These are phyloP conservation scores for Lactarius hengduanensis DNA, from an alignment of 768 basidiomycete species.

Conservation along the genomic window DNA sequence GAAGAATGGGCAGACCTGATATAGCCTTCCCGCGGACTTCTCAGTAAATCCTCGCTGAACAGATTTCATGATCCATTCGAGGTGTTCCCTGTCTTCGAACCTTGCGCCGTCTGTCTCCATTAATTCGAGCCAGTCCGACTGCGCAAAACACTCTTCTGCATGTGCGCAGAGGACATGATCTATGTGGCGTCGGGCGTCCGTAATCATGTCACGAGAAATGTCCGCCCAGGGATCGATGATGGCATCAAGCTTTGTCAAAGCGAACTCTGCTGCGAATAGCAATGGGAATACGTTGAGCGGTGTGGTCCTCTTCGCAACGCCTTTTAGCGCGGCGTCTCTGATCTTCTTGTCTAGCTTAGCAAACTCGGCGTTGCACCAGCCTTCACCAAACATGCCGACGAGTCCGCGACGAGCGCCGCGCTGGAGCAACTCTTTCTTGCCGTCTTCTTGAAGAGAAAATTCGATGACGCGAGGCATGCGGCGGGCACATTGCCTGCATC, in stretches of 20 bases:
- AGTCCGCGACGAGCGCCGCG: constrained; percentile 71
- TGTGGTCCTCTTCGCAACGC: constrained; percentile 66
- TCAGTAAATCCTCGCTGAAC: constrained; percentile 62
- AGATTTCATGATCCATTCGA: constrained; percentile 73
- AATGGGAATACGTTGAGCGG: constrained; percentile 66
- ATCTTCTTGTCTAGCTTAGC: constrained; percentile 63
- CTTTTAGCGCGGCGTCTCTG: constrained; percentile 67
- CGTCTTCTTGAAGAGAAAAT: constrained; percentile 75
- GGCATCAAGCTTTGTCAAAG: constrained; percentile 51
- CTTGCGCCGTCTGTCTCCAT: constrained; percentile 70
- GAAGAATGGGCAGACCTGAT: constrained; percentile 56
- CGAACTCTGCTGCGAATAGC: constrained; percentile 64
- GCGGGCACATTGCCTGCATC: constrained; percentile 79
- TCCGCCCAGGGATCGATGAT: constrained; percentile 74
- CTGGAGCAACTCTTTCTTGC: constrained; percentile 68
- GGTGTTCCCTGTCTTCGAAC: constrained; percentile 76
- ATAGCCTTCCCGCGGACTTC: constrained; percentile 62
- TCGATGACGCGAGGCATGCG: constrained; percentile 81
- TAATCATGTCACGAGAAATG: constrained; percentile 63
- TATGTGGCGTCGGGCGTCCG: constrained; percentile 56
- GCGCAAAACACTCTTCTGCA: constrained; percentile 63
- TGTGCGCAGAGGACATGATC: constrained; percentile 60
- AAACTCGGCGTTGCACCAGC: constrained; percentile 85
- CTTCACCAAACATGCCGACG: constrained; percentile 82
- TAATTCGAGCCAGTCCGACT: constrained; percentile 70